Percentiles rank a stretch among this genome's conserved stretches.
phyloP scores from a whole-genome alignment of 2,329 filamentous ascomycete species.

The Neurospora sp. region DNA sequence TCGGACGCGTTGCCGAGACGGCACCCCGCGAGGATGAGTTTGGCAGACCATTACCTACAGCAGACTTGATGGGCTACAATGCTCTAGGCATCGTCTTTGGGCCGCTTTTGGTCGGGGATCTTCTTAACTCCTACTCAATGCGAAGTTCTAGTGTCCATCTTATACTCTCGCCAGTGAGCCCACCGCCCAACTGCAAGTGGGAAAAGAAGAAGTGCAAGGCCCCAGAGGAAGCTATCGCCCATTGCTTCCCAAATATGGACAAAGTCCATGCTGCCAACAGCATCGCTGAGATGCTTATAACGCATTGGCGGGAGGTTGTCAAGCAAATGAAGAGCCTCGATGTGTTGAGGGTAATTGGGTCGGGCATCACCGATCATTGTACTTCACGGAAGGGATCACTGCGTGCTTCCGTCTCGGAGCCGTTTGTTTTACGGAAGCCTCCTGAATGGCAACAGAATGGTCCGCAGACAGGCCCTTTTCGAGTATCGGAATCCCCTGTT shows the following conservation, averaged over 20 bases:
- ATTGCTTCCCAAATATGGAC: slow-evolving; percentile 30
- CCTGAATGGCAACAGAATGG: slow-evolving; percentile 23
- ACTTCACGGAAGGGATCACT: slow-evolving; percentile 15
- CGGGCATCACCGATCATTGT: slow-evolving; percentile 3
- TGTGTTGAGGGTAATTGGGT: slow-evolving; percentile 15
- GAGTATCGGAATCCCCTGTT: slow-evolving; percentile 26
- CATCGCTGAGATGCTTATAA: slow-evolving; percentile 56
- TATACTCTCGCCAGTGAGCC: slow-evolving; percentile 31
- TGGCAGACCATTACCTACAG: slow-evolving; percentile 42
- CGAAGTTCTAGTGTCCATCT: slow-evolving; percentile 33
- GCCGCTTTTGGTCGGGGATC: slow-evolving; percentile 50
- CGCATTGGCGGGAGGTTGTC: slow-evolving; percentile 55
- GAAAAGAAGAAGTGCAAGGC: slow-evolving; percentile 27
- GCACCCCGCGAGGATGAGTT: slow-evolving; percentile 40
- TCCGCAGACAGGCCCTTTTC: slow-evolving; percentile 10
- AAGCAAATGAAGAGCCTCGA: slow-evolving; percentile 45
- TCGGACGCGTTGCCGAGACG: slow-evolving; percentile 48
- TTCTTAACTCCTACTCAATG: slow-evolving; percentile 42
- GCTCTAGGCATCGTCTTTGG: slow-evolving; percentile 57
- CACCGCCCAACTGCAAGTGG: slow-evolving; percentile 31
- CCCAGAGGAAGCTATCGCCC: slow-evolving; percentile 10
- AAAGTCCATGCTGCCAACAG: slow-evolving; percentile 49
- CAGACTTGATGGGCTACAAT: slow-evolving; percentile 54
- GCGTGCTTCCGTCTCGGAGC: slow-evolving; percentile 32
- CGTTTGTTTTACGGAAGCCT: slow-evolving; percentile 28